Conservation (phyloP, 495 filamentous ascomycete genomes). For the Pseudevernia furfuracea region DNA sequence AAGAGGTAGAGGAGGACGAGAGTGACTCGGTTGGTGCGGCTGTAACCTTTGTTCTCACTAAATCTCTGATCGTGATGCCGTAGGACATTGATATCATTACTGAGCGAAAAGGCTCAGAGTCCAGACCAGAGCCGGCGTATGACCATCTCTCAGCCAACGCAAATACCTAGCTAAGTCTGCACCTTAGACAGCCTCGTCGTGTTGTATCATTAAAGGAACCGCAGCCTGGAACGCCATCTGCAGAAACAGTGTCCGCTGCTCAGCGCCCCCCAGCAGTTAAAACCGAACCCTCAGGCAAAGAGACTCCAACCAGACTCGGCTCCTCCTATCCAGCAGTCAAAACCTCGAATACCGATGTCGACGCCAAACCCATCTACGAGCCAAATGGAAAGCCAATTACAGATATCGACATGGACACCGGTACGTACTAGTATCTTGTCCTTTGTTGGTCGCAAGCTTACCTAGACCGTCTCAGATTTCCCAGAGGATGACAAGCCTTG, state of each 20-base stretch:
- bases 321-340: constrained; percentile 57
- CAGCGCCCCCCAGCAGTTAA: constrained; percentile 23
- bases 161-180: constrained; percentile 9
- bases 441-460: not conserved
- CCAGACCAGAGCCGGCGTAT: constrained; percentile 56
- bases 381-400: constrained; percentile 70
- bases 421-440: constrained; percentile 27
- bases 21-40: constrained; percentile 39
- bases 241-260: constrained; percentile 10
- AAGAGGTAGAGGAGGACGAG: constrained; percentile 58
- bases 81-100: constrained; percentile 95
- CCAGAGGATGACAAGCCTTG: constrained; percentile 84
- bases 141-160: constrained; percentile 28
- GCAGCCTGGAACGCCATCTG: constrained; percentile 41
- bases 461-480: constrained; percentile 46
- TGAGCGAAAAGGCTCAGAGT: constrained; percentile 64
- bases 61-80: constrained; percentile 25
- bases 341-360: constrained; percentile 74
- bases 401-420: constrained; percentile 71
- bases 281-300: constrained; percentile 35
- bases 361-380: constrained; percentile 72
- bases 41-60: constrained; percentile 12
- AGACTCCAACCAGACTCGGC: constrained; percentile 43
- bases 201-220: constrained; percentile 48
- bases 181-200: constrained; percentile 26